Percentiles rank a stretch among this genome's conserved stretches.
These are phyloP conservation scores for Filobasidium uniguttulatum DNA, from an alignment of 1,284 basidiomycete species.

Conservation along the genomic window DNA sequence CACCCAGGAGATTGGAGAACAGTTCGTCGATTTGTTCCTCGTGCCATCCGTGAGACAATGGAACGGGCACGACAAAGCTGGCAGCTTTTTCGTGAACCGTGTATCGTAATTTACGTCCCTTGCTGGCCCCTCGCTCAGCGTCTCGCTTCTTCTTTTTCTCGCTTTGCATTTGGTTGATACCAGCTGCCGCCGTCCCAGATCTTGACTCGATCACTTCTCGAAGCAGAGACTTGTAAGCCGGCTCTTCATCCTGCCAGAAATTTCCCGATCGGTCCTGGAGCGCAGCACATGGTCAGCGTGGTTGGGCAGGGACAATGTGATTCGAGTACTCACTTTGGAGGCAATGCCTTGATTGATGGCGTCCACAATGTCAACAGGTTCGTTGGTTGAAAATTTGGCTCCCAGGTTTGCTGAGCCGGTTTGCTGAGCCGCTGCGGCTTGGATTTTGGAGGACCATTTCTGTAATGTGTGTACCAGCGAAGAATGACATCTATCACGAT, in stretches of 20 bases:
- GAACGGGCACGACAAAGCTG: conserved; percentile 85
- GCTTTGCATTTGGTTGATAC: conserved; percentile 15
- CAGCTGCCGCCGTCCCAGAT: conserved; percentile 20
- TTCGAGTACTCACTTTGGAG: conserved; percentile 20
- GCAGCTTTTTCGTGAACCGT: conserved; percentile 85
- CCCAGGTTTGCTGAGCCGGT: conserved; percentile 19
- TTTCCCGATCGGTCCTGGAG: conserved; percentile 28
- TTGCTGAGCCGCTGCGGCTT: conserved; percentile 55
- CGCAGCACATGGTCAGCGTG: background rate
- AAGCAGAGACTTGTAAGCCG: conserved; percentile 78
- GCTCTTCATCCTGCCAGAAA: conserved; percentile 64
- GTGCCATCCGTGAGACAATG: conserved; percentile 54
- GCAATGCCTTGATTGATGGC: conserved; percentile 27
- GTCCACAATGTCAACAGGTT: conserved; percentile 36
- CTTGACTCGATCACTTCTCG: conserved; percentile 67
- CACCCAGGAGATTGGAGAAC: conserved; percentile 68
- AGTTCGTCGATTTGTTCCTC: conserved; percentile 87
- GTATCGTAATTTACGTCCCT: conserved; percentile 77
- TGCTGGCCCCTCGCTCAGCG: conserved; percentile 85
- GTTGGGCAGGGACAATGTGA: background rate
- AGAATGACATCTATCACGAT: conserved; percentile 47
- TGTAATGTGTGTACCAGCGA: conserved; percentile 58
- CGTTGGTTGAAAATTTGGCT: conserved; percentile 46
- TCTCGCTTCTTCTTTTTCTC: conserved; percentile 56
- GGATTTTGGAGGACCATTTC: conserved; percentile 89